Evolutionary conservation across 441 rosid species (phyloP).

Genomic region (Eutrema salsugineum): DNA sequence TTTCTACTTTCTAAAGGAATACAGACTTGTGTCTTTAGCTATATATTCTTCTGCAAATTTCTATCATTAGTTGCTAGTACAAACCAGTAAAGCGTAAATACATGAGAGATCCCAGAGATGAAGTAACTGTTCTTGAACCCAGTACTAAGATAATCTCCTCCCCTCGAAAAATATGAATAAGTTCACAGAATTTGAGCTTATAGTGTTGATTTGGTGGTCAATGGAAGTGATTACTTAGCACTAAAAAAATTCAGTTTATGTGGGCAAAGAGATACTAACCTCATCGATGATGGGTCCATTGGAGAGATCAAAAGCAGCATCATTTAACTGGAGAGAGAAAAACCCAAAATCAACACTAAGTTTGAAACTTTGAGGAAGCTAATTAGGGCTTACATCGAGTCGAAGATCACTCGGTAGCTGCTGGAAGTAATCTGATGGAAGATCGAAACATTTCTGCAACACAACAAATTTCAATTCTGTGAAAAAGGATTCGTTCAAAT

Average conservation of each 20-base stretch:
- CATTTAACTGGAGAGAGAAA: conserved; percentile 57
- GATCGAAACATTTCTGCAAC: conserved; percentile 79
- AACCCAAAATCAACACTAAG: background rate
- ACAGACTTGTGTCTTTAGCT: background rate
- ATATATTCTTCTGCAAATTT: no score
- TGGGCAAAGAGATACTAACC: conserved; percentile 38
- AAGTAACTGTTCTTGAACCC: no score
- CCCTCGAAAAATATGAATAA: no score
- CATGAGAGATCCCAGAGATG: no score
- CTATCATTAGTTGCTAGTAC: no score
- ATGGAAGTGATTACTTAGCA: no score
- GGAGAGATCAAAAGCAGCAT: conserved; percentile 95
- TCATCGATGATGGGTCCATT: conserved; percentile 77
- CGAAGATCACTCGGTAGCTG: conserved; percentile 79
- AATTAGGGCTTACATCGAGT: conserved; percentile 46
- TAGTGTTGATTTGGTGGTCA: no score
- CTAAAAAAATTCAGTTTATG: no score
- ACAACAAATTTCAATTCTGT: background rate
- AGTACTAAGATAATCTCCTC: no score
- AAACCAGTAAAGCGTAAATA: background rate
- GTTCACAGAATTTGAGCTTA: no score
- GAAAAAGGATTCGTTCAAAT: background rate
- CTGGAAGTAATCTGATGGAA: conserved; percentile 70
- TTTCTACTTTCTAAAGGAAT: background rate
- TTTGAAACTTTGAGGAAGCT: background rate